Evolutionary conservation across 495 filamentous ascomycete genomes (phyloP), one percentile per base, ranked within the genome.

Genomic region (Neurospora sp.): DNA sequence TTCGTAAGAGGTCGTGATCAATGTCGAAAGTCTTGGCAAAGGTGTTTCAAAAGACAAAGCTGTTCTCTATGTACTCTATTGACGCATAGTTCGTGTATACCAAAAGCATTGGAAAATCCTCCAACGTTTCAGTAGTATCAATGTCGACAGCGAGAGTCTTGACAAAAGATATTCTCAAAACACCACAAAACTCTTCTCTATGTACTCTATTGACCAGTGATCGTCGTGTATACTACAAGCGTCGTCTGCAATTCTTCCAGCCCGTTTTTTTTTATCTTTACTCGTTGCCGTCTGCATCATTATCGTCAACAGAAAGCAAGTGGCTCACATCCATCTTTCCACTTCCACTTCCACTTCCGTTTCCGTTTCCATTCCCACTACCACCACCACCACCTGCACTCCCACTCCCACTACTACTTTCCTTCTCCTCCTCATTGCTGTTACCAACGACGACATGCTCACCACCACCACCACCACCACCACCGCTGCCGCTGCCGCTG

Each of bases 241-340:
- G n/a, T 49, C 46, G n/a, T 49, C 46, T 20, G n/a, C 46, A 49
- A 9, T 10, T 38, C 39, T 62, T 39, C 40, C 44, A 27, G 40
- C n/a, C n/a, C 69, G 31, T 31, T 4, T 31, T 31, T 31, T 23
- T n/a, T 42, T 16, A 39, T 49, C 35, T 39, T 69, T 69, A 69
- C 8, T 70, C 73, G 12, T 23, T 54, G 20, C 20, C 20, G 2
- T 54, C 46, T 0, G 10, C 1, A 54, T 75, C 70, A 23, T 41
- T 71, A n/a, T n/a, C n/a, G 18, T 73, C 35, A 37, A 39, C 38
- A 8, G 73, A 78, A 20, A 78, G 54, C 62, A 79, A 37, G 37
- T 74, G 73, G 71, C 74, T 77, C 4, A 78, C 76, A 38, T 78
- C 75, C 76, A 76, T 79, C 70, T 78, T 78, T 2, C 73, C 74